These are phyloP conservation scores for Hemerocallis citrina DNA, from an alignment of 106 monocot genomes.

Conservation along the genomic window DNA sequence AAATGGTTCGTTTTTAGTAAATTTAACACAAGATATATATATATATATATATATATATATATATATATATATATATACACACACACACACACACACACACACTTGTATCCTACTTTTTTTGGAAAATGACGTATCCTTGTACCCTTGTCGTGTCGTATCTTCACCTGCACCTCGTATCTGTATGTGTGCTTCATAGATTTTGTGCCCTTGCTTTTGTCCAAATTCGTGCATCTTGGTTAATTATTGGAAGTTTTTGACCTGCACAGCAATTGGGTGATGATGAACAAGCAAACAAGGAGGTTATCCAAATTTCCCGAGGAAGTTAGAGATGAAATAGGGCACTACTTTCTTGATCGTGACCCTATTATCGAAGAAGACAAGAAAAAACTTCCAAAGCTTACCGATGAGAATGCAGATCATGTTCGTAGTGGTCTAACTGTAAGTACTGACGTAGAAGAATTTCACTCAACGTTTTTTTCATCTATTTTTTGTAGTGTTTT, in stretches of 20 bases:
- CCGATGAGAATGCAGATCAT: conserved; percentile 45
- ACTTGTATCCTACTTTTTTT: no score
- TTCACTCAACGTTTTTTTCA: neutral
- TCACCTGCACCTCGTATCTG: no score
- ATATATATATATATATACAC: no score
- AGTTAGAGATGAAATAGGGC: conserved; percentile 43
- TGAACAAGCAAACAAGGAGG: conserved; percentile 54
- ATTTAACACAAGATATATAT: no score
- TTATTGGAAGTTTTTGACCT: neutral
- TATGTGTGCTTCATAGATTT: neutral
- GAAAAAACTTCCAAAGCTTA: conserved; percentile 37
- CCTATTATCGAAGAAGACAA: conserved; percentile 32
- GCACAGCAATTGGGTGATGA: conserved; percentile 35
- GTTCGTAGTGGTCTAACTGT: conserved; percentile 64
- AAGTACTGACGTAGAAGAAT: conserved; percentile 7
- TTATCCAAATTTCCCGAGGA: conserved; percentile 49
- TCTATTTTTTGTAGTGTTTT: neutral
- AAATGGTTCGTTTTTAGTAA: no score
- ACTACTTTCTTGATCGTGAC: conserved; percentile 23
- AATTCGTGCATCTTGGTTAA: neutral
- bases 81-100: no score
- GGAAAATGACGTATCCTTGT: no score
- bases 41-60: no score
- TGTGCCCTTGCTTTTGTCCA: neutral
- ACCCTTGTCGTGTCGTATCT: no score